Evolutionary conservation across 805 yeast species (phyloP), one percentile per base, ranked within the genome.

Genomic region (Blastobotrys americana): DNA sequence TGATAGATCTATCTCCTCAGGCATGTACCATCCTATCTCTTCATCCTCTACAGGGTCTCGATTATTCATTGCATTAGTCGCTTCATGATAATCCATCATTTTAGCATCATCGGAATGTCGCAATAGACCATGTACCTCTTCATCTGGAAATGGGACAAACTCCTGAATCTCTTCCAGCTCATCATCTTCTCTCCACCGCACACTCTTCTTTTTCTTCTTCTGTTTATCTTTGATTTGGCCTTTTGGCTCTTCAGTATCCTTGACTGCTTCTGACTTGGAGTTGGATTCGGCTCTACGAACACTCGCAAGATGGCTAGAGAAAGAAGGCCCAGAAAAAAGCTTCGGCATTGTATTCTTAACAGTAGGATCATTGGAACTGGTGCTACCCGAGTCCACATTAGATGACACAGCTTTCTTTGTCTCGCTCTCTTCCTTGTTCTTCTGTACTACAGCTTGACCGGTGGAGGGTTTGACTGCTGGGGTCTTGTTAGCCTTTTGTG

Each of bases 11-110:
- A 50, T 20, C 6, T 16, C 19, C 17, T 17, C 20, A n/a, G 54
- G 52, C 22, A 40, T 43, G 22, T 48, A 43, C 54, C 54, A 50
- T 8, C 45, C 49, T 16, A 39, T 27, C n/a, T 48, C 54, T 13
- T 45, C 49, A 20, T 42, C 46, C 22, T 28, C 13, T 17, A 45
- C 54, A 3, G 36, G 18, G 17, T 25, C 23, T n/a, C 10, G 27
- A 3, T 15, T 34, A 10, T 28, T 25, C 10, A 36, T 27, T n/a
- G 41, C 38, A 17, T 34, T 19, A 3, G 37, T 21, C 5, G 52
- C 54, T 33, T 50, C 54, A 19, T 50, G 44, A 22, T 15, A 37
- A 6, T 52, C 55, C 43, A 47, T 39, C 31, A 16, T n/a, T n/a
- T 44, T 42, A 3, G 52, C 53, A 34, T 50, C 51, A 17, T 25